Evolutionary conservation across 1,284 basidiomycete species (phyloP), one percentile per base, ranked within the genome.

Genomic region (Hymenochaete sp.): DNA sequence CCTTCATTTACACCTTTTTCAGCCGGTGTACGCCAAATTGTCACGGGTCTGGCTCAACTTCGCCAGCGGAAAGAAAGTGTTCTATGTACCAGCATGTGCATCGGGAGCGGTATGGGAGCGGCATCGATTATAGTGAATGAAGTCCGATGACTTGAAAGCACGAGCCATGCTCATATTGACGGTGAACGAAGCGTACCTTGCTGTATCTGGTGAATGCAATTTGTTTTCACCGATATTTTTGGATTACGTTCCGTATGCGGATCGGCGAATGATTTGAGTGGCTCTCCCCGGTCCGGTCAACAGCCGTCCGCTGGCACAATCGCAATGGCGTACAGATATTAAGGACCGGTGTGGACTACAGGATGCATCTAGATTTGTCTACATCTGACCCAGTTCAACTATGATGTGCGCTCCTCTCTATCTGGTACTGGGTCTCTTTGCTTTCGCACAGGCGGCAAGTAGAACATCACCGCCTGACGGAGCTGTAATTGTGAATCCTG

Each of bases 41-140:
- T 88, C 7, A 93, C 91, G 3, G 90, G 83, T 13, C 73, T 92
- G 4, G 75, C 82, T 3, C 82, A 93, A 60, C 72, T 91, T 36
- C 77, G 77, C 56, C 71, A 88, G 29, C 73, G 70, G 48, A 73
- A 81, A 48, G 75, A 73, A 31, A 71, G 73, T 48, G 52, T 90
- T 27, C 67, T 90, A 44, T 84, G 82, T 57, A 84, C 88, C 0
- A 86, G 82, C 50, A 93, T 93, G 91, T 93, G 90, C 58, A 70
- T 93, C 41, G 91, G 89, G 22, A 85, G 82, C 55, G 87, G 85
- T 13, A 91, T 92, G 88, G 89, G 89, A 13, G 86, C 85, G 31
- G 89, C 87, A 7, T 76, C 78, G 3, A 72, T 92, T 45, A 82
- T 92, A 53, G 79, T 92, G 18, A 89, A 86, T 56, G 88, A 91